Conservation (phyloP, 768 basidiomycete genomes). For the Paxillus ammoniavirescens region DNA sequence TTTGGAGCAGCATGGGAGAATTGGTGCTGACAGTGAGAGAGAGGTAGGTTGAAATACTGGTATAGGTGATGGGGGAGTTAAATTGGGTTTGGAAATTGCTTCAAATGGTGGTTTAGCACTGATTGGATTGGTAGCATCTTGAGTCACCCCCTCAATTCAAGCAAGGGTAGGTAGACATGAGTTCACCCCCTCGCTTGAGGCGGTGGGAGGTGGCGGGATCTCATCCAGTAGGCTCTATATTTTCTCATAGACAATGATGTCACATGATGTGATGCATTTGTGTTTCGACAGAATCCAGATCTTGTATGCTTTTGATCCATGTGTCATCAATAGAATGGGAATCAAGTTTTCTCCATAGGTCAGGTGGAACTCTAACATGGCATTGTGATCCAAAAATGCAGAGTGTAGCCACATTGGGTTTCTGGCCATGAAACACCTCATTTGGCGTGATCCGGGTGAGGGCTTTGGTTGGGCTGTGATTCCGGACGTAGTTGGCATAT, state of each 20-base stretch:
- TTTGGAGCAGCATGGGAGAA: not conserved
- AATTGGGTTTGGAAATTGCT: too few species aligned
- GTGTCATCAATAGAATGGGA: constrained; percentile 7
- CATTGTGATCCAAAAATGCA: constrained; percentile 21
- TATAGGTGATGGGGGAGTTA: too few species aligned
- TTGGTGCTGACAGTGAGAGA: too few species aligned
- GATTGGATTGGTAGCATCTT: not conserved
- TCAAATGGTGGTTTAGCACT: too few species aligned
- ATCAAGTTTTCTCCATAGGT: constrained; percentile 1
- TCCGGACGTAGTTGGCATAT: constrained; percentile 4
- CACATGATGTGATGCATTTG: not conserved
- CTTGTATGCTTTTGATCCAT: constrained; percentile 8
- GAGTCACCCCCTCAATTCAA: not conserved
- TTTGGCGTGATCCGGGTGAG: constrained; percentile 17
- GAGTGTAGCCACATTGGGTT: constrained; percentile 21
- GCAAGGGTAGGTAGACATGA: not conserved
- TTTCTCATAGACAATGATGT: constrained; percentile 3
- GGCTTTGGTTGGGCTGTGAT: constrained; percentile 3
- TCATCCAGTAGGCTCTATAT: not conserved
- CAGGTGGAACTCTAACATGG: constrained; percentile 2
- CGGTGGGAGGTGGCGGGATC: not conserved
- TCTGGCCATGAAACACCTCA: constrained; percentile 19
- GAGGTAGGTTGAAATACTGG: not conserved
- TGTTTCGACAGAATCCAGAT: not conserved
- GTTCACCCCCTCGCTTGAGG: too few species aligned